Evolutionary conservation across 2,329 filamentous ascomycete genomes (phyloP), one percentile per base, ranked within the genome.

Genomic region (Hymenoscyphus repandus): DNA sequence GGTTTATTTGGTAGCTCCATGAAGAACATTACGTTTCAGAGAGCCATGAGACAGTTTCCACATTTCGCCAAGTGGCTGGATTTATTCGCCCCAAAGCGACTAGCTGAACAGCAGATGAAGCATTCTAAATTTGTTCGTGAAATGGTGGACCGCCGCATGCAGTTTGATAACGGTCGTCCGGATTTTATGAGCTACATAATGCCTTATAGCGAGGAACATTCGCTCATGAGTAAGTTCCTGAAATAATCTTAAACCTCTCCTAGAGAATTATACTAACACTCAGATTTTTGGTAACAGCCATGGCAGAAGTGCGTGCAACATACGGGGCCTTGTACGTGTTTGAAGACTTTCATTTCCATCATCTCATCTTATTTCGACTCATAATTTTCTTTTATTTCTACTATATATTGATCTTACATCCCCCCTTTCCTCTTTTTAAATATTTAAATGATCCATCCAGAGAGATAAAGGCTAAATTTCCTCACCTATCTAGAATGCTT

Each of bases 401-500:
- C 32, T 13, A 34, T 9, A 34, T 9, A 9, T 13, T 13, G 13
- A 13, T 34, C 13, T 13, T 34, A 13, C 32, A 34, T 9, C 32
- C 32, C 13, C 32, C 32, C 9, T 34, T 13, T 34, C 32, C 32
- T 34, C 13, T 13, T 34, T 9, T 34, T 34, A 37, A 9, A 34
- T 13, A 34, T 13, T 34, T 13, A 9, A 9, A 34, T 34, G 32
- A 34, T 34, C 9, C 9, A 34, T 9, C 9, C 9, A 34, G 13
- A 34, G 32, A 34, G 13, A 34, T 9, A 34, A 13, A 34, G 13
- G 32, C 32, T 34, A 34, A 34, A 9, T 13, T 34, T 9, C 9
- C 13, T 13, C 32, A 34, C 32, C 32, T 13, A 34, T 13, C 32
- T 13, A 34, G 32, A 34, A 64, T 66, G 27, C 45, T 55, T 31